Base-by-base conservation (phyloP, 2,329 filamentous ascomycete species). In the Penicillium sp. region DNA sequence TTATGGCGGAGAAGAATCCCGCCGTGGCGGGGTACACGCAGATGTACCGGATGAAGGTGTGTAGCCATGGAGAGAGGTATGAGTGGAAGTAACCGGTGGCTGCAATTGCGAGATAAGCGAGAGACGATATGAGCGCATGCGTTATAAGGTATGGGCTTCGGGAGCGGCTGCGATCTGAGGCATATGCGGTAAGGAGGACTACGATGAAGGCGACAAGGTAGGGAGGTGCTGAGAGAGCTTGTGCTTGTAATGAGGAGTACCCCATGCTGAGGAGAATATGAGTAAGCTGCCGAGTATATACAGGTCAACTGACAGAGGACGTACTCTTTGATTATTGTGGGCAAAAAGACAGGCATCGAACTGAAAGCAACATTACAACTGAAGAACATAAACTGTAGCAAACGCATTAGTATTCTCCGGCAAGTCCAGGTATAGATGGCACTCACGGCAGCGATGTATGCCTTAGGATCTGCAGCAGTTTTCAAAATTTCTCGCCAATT, bases 351-450 rank as follows among this genome's bases (percentile, higher is more conserved):
- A 2, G 91, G 91, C 69, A 96, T 85, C 19, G 89, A 93, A 66
- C 86, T 86, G 76, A 96, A 96, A 11, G 91, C 88, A 70, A 95
- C 88, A 73, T 96, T 96, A 67, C 88, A 86, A 71, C 87, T 84
- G 77, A 95, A 91, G 78, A 95, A 90, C 83, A 96, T 95, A 63
- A 84, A 73, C 73, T 75, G 29, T 16, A 16, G 11, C 13, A 23
- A 10, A 38, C 34, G 30, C 35, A 39, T 53, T 39, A 53, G 48
- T 39, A 34, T 4, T 2, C 39, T n/a, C 13, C 9, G 4, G 6
- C 26, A 13, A 2, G 27, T 11, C n/a, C 3, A 7, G 2, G 18
- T n/a, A n/a, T 19, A 16, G 27, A 29, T 30, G 19, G 30, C 6
- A 69, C 77, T 65, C 56, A 78, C 77, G 1, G 90, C 87, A 4